phyloP scores from a whole-genome alignment of 2,329 filamentous ascomycete species.

The Aspergillus ochraceoroseus region DNA sequence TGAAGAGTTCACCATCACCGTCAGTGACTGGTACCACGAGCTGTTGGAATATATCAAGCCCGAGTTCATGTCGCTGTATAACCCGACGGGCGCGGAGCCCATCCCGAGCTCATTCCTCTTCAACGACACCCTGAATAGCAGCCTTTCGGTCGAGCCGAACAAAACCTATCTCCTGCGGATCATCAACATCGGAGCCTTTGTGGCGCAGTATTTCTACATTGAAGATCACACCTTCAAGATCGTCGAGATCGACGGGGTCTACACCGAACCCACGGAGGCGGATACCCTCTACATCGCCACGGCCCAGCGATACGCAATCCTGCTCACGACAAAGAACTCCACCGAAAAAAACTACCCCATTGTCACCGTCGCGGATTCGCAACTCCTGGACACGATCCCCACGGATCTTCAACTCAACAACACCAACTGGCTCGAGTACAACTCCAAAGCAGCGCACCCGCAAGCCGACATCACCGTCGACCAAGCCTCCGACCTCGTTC shows the following conservation, averaged over 20 bases:
- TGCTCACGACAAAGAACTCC: conserved; percentile 59
- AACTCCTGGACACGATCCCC: conserved; percentile 33
- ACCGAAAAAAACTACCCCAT: conserved; percentile 62
- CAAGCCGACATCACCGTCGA: conserved; percentile 27
- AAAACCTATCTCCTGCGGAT: conserved; percentile 71
- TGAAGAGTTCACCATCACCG: conserved; percentile 59
- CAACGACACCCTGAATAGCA: conserved; percentile 62
- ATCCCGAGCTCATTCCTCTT: conserved; percentile 62
- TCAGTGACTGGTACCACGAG: conserved; percentile 72
- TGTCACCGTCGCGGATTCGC: conserved; percentile 34
- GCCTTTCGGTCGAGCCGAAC: conserved; percentile 56
- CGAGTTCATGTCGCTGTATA: conserved; percentile 39
- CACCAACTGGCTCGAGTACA: conserved; percentile 61
- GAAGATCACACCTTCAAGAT: conserved; percentile 58
- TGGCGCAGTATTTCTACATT: conserved; percentile 48
- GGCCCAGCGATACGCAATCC: conserved; percentile 58
- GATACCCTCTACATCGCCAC: conserved; percentile 62
- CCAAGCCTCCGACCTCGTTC: conserved; percentile 49
- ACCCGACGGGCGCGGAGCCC: conserved; percentile 59
- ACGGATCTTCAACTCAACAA: conserved; percentile 32
- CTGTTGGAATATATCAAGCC: conserved; percentile 53
- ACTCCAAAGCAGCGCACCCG: conserved; percentile 46
- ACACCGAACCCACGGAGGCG: conserved; percentile 57
- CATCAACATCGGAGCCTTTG: conserved; percentile 70
- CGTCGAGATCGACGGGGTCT: conserved; percentile 69